Evolutionary conservation across 2,329 filamentous ascomycete genomes (phyloP).

Genomic region (Trichoderma lentiforme): DNA sequence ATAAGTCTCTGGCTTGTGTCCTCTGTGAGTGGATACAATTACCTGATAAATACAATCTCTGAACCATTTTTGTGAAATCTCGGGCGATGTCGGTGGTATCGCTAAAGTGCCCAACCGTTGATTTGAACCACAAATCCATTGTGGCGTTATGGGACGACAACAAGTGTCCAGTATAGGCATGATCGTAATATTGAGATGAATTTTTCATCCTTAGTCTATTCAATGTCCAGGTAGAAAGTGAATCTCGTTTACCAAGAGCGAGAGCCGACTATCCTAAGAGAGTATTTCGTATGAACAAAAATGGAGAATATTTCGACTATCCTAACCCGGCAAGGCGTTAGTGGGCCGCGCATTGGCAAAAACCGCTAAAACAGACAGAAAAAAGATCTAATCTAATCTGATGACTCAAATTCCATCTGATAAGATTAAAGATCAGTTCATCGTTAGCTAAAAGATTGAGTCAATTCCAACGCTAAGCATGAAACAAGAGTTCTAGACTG

Average conservation of each 20-base stretch:
- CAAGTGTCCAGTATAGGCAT: too few species aligned
- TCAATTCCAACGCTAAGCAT: background rate
- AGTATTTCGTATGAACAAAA: background rate
- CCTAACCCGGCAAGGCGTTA: background rate
- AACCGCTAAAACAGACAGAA: background rate
- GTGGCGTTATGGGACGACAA: background rate
- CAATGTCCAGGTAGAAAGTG: background rate
- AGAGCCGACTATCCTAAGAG: background rate
- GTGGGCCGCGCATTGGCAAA: background rate
- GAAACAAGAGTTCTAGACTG: background rate
- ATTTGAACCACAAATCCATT: background rate
- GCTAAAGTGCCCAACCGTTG: background rate
- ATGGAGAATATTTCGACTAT: background rate
- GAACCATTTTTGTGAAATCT: background rate
- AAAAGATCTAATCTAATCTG: conserved; percentile 13
- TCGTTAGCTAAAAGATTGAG: conserved; percentile 4
- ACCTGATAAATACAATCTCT: background rate
- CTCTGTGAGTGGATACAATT: background rate
- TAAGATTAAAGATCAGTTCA: conserved; percentile 12
- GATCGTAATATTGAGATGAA: background rate
- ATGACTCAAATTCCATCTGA: conserved; percentile 8
- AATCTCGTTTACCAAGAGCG: background rate
- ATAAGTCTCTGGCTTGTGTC: background rate
- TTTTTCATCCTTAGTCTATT: background rate
- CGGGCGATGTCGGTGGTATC: background rate